These are phyloP conservation scores for Haplographium delicatum DNA, from an alignment of 495 filamentous ascomycete species.

Conservation along the genomic window DNA sequence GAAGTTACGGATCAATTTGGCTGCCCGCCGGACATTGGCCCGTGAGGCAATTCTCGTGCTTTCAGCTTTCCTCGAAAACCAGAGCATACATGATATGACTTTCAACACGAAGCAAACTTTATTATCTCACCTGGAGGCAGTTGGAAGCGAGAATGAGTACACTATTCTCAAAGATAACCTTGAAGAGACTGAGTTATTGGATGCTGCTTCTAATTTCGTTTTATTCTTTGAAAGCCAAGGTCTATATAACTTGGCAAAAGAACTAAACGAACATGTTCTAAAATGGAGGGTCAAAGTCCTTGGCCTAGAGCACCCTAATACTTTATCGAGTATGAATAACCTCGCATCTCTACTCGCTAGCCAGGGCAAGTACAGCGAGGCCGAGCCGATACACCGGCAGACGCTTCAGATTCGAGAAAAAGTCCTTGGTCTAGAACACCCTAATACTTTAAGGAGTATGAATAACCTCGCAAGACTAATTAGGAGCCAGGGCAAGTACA, in stretches of 20 bases:
- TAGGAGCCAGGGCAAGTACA: background rate
- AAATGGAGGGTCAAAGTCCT: slow-evolving; percentile 7
- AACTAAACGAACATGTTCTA: background rate
- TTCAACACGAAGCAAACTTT: slow-evolving; percentile 6
- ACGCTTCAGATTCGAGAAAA: slow-evolving; percentile 23
- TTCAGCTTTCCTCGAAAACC: slow-evolving; percentile 3
- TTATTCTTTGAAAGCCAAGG: slow-evolving; percentile 18
- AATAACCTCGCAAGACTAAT: background rate
- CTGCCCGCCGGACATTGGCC: background rate
- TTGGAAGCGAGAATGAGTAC: slow-evolving; percentile 6
- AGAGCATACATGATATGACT: slow-evolving; percentile 9
- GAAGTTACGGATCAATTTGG: slow-evolving; percentile 1
- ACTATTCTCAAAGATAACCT: slow-evolving; percentile 2
- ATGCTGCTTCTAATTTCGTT: slow-evolving; percentile 2
- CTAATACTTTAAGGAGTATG: slow-evolving; percentile 17
- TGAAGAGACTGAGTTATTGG: slow-evolving; percentile 7
- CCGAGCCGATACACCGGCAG: slow-evolving; percentile 24
- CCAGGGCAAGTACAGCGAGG: slow-evolving; percentile 32
- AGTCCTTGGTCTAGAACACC: slow-evolving; percentile 26
- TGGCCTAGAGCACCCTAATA: slow-evolving; percentile 15
- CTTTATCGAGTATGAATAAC: slow-evolving; percentile 14
- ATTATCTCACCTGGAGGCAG: slow-evolving; percentile 1
- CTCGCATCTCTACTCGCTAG: slow-evolving; percentile 14
- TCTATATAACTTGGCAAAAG: slow-evolving; percentile 30
- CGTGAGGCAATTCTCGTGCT: slow-evolving; percentile 7